A percentile compares a stretch with the other conserved stretches of the same genome.
Conservation (phyloP, 768 basidiomycete genomes). For the Suillus tomentosus region DNA sequence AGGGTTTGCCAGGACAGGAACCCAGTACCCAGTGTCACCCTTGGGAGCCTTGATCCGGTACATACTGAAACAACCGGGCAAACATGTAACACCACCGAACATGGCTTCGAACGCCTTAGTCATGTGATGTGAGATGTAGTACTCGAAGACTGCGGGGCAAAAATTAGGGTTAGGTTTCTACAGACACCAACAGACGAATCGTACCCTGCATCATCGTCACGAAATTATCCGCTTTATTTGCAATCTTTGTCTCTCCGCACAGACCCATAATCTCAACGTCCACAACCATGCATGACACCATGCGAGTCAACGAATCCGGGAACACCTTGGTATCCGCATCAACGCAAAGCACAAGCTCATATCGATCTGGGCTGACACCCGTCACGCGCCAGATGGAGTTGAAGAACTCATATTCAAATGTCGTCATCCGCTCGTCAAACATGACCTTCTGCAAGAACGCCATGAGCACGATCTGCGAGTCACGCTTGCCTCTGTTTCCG, state of each 20-base stretch:
- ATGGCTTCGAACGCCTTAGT: conserved; percentile 99
- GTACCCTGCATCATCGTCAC: conserved; percentile 99
- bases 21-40: conserved; percentile 94
- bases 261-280: conserved; percentile 99
- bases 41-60: conserved; percentile 99
- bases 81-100: conserved; percentile 99
- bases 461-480: conserved; percentile 98
- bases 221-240: conserved; percentile 98
- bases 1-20: conserved; percentile 96
- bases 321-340: conserved; percentile 99
- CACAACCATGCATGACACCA: conserved; percentile 96
- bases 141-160: conserved; percentile 82
- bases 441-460: conserved; percentile 98
- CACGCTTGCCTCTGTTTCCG: conserved; percentile 98
- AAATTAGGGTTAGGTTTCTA: conserved; percentile 13
- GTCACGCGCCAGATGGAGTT: conserved; percentile 96
- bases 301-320: conserved; percentile 94
- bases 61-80: conserved; percentile 99
- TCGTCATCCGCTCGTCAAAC: conserved; percentile 99
- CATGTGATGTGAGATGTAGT: conserved; percentile 99
- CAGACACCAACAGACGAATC: conserved; percentile 29
- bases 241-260: conserved; percentile 99
- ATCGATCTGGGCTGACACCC: conserved; percentile 93
- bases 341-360: conserved; percentile 93
- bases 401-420: conserved; percentile 99